Evolutionary conservation across 2,329 filamentous ascomycete genomes (phyloP), one percentile per base, ranked within the genome.

Genomic region (Colletotrichum plurivorum): DNA sequence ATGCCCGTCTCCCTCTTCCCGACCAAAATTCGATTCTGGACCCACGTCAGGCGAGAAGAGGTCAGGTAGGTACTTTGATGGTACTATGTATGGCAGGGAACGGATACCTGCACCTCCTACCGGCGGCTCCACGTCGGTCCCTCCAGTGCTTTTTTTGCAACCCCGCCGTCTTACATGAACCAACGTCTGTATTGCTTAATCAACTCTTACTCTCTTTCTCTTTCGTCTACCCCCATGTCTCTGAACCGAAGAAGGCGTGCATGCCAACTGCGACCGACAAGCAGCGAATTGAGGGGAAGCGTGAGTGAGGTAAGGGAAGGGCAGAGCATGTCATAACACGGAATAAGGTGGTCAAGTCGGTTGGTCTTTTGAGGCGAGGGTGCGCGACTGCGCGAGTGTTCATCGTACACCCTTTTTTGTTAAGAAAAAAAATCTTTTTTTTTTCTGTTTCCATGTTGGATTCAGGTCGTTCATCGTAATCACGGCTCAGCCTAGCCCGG

Each of bases 81-180:
- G 31, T 36, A 36, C 31, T 36, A 36, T 36, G 31, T 36, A 36
- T 10, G 31, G 31, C 10, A 36, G 8, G 31, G 8, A 36, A 43
- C 36, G 36, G 57, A 52, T 52, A 41, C 41, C 25, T 58, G 57
- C 62, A 36, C 36, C 39, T 59, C 55, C 55, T 18, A 57, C 25
- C 31, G 25, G 22, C 46, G 52, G 59, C 59, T 52, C 65, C 27
- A 31, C 45, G 54, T 54, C 22, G 41, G 45, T 60, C 52, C 18
- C 36, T 56, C 49, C 31, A 20, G 31, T 20, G 39, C 45, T 57
- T 48, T 27, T 22, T 48, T 48, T 22, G 27, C n/a, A 59, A 48
- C 54, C 46, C 54, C 65, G 36, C 64, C 25, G 48, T 58, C 62
- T 53, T 43, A 60, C 54, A 69, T 57, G 55, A 69, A 56, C 49